These are phyloP conservation scores for Fusarium zealandicum DNA, from an alignment of 2,329 filamentous ascomycete species.

Conservation along the genomic window DNA sequence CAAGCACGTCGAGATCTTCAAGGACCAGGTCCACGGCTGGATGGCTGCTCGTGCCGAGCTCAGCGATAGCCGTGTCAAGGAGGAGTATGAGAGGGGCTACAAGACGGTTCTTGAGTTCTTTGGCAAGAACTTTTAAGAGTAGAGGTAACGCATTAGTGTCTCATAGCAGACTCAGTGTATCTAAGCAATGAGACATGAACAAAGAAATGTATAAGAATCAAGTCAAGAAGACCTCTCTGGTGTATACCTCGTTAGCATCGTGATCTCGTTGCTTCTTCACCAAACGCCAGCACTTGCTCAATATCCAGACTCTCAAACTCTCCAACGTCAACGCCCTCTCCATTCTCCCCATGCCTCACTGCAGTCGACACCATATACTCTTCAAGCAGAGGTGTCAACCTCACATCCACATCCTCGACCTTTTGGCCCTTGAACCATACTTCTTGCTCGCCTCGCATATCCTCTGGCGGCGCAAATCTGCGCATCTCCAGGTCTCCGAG, in stretches of 20 bases:
- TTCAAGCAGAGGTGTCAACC: conserved; percentile 52
- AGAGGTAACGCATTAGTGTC: neutral
- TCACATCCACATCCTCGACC: conserved; percentile 47
- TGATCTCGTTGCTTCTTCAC: conserved; percentile 42
- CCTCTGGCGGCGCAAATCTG: conserved; percentile 63
- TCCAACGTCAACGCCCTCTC: conserved; percentile 49
- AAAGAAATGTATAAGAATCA: conserved; percentile 3
- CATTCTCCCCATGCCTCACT: conserved; percentile 53
- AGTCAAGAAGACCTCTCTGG: neutral
- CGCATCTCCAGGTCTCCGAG: conserved; percentile 73
- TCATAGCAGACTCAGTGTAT: conserved; percentile 1
- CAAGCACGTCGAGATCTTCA: conserved; percentile 71
- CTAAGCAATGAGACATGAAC: conserved; percentile 18
- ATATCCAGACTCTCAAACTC: conserved; percentile 54
- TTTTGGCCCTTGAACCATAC: conserved; percentile 43
- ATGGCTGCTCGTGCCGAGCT: conserved; percentile 73
- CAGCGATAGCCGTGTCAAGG: conserved; percentile 61
- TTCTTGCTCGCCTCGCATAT: conserved; percentile 37
- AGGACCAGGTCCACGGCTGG: conserved; percentile 75
- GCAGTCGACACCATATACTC: conserved; percentile 65
- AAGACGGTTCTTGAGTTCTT: conserved; percentile 66
- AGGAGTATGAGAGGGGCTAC: conserved; percentile 69
- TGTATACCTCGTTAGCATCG: neutral
- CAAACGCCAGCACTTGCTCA: conserved; percentile 55
- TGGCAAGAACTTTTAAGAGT: conserved; percentile 54